These are phyloP conservation scores for Filosporella fistucella DNA, from an alignment of 495 filamentous ascomycete species.

Conservation along the genomic window DNA sequence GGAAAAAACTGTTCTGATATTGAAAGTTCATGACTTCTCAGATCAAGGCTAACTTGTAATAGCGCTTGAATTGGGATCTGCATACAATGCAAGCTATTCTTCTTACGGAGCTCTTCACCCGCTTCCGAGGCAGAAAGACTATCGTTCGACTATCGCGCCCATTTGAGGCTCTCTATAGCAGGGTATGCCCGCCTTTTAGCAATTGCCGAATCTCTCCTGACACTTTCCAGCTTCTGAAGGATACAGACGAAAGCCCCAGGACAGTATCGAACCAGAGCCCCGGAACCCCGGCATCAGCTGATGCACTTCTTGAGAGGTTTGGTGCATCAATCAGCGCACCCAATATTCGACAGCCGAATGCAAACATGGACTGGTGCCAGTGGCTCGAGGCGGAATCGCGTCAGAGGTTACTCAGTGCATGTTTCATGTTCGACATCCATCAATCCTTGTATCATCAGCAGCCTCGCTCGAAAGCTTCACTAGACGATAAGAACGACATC, in stretches of 20 bases:
- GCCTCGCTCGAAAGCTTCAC: slow-evolving; percentile 18
- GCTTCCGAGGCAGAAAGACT: slow-evolving; percentile 46
- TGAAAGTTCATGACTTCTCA: too few species aligned
- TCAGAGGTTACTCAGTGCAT: slow-evolving; percentile 44
- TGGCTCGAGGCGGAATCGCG: slow-evolving; percentile 44
- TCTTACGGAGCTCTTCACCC: slow-evolving; percentile 48
- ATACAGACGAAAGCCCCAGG: too few species aligned
- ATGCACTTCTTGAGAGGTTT: slow-evolving; percentile 11
- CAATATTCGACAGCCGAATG: background rate
- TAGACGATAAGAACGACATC: background rate
- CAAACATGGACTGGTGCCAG: slow-evolving; percentile 30
- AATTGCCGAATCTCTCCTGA: slow-evolving; percentile 9
- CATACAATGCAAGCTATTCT: slow-evolving; percentile 50
- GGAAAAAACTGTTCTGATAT: too few species aligned
- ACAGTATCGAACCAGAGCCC: too few species aligned
- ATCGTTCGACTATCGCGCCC: slow-evolving; percentile 36
- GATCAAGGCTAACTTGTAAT: background rate
- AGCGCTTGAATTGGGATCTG: slow-evolving; percentile 26
- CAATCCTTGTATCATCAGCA: slow-evolving; percentile 45
- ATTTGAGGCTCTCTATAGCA: slow-evolving; percentile 46
- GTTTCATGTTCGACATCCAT: slow-evolving; percentile 47
- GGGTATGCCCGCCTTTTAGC: slow-evolving; percentile 37
- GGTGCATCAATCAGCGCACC: background rate
- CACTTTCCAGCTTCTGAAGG: slow-evolving; percentile 9
- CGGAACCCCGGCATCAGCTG: too few species aligned